phyloP scores from a whole-genome alignment of 31 red algal genomes.

The Bonnemaisonia californica region DNA sequence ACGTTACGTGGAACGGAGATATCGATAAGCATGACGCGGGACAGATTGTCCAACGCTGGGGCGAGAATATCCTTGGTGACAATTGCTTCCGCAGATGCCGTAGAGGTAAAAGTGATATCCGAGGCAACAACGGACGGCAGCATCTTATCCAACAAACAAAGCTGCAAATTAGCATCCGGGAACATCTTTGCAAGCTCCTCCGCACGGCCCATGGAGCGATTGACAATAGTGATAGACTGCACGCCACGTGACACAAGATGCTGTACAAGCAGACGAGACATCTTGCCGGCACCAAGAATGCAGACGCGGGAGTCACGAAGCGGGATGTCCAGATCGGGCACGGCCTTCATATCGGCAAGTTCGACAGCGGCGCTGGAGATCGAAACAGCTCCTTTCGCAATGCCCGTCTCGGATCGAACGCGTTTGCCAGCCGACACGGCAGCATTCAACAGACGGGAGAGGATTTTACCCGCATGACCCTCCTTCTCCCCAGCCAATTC shows the following conservation, averaged over 20 bases:
- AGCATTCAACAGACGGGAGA: slow-evolving; percentile 78
- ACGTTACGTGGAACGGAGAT: slow-evolving; percentile 98
- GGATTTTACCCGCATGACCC: slow-evolving; percentile 91
- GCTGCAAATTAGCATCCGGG: slow-evolving; percentile 71
- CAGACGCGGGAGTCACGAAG: slow-evolving; percentile 67
- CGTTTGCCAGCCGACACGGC: slow-evolving; percentile 98
- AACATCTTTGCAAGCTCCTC: slow-evolving; percentile 94
- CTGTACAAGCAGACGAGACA: slow-evolving; percentile 94
- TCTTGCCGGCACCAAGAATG: slow-evolving; percentile 95
- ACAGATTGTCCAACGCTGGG: slow-evolving; percentile 23
- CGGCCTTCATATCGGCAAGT: slow-evolving; percentile 74
- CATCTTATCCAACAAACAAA: slow-evolving; percentile 56
- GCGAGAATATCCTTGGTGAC: slow-evolving; percentile 46
- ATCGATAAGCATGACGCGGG: slow-evolving; percentile 80
- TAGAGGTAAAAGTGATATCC: slow-evolving; percentile 92
- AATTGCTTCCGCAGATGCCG: slow-evolving; percentile 79
- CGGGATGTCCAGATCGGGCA: slow-evolving; percentile 53
- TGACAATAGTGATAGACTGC: slow-evolving; percentile 82
- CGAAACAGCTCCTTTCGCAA: slow-evolving; percentile 95
- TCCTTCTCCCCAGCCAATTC: slow-evolving; percentile 85
- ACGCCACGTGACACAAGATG: slow-evolving; percentile 83
- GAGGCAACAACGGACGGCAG: slow-evolving; percentile 58
- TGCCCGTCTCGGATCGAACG: slow-evolving; percentile 93
- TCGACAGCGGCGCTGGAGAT: slow-evolving; percentile 97
- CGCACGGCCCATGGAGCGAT: slow-evolving; percentile 82